These are phyloP conservation scores for Rhodamnia argentea DNA, from an alignment of 345 rosid genomes.

Conservation along the genomic window DNA sequence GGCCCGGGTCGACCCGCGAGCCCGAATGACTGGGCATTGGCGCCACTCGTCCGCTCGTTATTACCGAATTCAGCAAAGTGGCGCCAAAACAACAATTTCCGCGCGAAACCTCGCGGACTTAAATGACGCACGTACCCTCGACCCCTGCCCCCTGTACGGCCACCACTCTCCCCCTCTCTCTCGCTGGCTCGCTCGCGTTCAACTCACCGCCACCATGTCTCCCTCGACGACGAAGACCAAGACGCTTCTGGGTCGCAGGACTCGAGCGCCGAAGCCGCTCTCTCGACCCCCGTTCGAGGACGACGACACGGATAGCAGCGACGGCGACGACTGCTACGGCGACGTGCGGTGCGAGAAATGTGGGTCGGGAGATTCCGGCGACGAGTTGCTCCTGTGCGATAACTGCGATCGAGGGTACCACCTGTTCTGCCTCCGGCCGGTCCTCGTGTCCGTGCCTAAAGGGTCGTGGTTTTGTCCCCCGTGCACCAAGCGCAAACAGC, in stretches of 20 bases:
- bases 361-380: conserved; percentile 49
- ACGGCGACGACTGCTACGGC: conserved; percentile 13
- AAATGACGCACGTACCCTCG: neutral
- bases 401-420: conserved; percentile 80
- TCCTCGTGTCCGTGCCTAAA: conserved; percentile 76
- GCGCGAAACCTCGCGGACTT: conserved; percentile 4
- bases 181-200: neutral
- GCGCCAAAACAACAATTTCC: conserved; percentile 2
- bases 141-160: neutral
- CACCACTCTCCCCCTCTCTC: neutral
- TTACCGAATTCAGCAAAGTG: neutral
- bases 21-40: neutral
- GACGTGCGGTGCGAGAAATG: conserved; percentile 53
- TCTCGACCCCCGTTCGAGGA: neutral
- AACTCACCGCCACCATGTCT: neutral
- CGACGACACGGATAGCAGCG: neutral
- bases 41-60: neutral
- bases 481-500: conserved; percentile 46
- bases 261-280: conserved; percentile 34
- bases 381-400: conserved; percentile 78
- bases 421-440: conserved; percentile 75
- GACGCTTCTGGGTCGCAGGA: conserved; percentile 24
- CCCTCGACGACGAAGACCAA: neutral
- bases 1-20: neutral
- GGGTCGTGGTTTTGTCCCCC: conserved; percentile 78